A percentile compares a stretch with the other conserved stretches of the same genome.
phyloP scores from a whole-genome alignment of 345 rosid genomes.

The Murraya koenigii region DNA sequence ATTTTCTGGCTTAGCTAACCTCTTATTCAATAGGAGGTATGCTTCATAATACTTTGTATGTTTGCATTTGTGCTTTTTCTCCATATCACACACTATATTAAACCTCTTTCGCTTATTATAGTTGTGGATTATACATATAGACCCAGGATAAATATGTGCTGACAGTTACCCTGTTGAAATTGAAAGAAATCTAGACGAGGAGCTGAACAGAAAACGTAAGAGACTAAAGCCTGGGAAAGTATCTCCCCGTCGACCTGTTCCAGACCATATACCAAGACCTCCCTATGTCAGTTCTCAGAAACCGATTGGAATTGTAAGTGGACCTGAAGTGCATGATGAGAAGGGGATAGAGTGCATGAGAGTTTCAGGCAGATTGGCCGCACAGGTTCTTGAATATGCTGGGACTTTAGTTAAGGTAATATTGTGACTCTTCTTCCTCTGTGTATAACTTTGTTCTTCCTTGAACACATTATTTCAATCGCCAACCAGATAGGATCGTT shows the following conservation, averaged over 20 bases:
- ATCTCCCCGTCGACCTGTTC: slow-evolving; percentile 77
- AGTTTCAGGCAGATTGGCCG: slow-evolving; percentile 92
- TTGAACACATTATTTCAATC: neutral
- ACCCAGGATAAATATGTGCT: neutral
- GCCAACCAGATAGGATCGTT: neutral
- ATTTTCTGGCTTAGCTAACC: slow-evolving; percentile 58
- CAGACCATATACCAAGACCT: slow-evolving; percentile 61
- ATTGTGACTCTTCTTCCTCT: neutral
- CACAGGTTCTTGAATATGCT: slow-evolving; percentile 73
- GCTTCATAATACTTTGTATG: neutral
- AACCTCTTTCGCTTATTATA: neutral
- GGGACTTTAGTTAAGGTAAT: slow-evolving; percentile 86
- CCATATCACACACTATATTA: neutral
- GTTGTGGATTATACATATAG: neutral
- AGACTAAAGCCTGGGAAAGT: slow-evolving; percentile 63
- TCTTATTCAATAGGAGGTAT: slow-evolving; percentile 79
- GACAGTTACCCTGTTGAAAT: slow-evolving; percentile 19
- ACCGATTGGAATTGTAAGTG: slow-evolving; percentile 68
- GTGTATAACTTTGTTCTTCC: neutral
- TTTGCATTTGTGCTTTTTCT: neutral
- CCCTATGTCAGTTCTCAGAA: slow-evolving; percentile 56
- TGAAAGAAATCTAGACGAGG: slow-evolving; percentile 49
- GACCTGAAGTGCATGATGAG: slow-evolving; percentile 71
- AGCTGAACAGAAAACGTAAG: slow-evolving; percentile 44
- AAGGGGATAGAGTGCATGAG: slow-evolving; percentile 80